phyloP scores from a whole-genome alignment of 176 grass and related monocot genomes.

The bread wheat (Triticum aestivum) region DNA sequence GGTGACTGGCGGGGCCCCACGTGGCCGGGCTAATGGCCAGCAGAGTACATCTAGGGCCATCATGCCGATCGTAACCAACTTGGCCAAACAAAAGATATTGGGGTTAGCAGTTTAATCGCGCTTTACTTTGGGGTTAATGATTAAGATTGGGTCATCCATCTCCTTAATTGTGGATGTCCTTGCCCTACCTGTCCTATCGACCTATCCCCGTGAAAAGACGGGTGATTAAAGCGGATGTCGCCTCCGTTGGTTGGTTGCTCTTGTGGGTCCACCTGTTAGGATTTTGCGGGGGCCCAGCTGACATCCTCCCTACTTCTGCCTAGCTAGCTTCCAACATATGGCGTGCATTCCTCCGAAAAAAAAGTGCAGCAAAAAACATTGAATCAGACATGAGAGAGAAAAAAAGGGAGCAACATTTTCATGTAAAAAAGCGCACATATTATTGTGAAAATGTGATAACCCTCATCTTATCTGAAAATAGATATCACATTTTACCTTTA shows the following conservation, averaged over 20 bases:
- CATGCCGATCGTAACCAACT: conserved; percentile 12
- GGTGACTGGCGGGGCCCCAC: neutral
- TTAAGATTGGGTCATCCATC: neutral
- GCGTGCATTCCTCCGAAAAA: no score
- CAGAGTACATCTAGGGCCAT: conserved; percentile 24
- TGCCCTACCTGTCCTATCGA: neutral
- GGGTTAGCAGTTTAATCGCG: conserved; percentile 15
- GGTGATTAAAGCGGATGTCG: neutral
- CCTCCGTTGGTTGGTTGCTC: neutral
- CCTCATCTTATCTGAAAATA: no score
- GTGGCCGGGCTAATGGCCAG: conserved; percentile 2
- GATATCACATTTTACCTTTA: no score
- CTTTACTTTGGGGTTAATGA: conserved; percentile 7
- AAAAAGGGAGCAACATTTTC: no score
- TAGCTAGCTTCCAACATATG: neutral
- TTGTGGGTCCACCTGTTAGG: neutral
- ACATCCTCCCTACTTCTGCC: conserved; percentile 11
- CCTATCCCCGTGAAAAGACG: neutral
- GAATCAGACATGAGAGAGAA: no score
- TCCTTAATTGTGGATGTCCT: conserved; percentile 9
- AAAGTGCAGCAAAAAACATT: no score
- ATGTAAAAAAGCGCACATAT: no score
- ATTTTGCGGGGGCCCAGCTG: neutral
- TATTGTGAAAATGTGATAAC: no score
- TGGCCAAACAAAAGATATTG: neutral